Evolutionary conservation across 768 basidiomycete species (phyloP).

Genomic region (Lactarius sp.): DNA sequence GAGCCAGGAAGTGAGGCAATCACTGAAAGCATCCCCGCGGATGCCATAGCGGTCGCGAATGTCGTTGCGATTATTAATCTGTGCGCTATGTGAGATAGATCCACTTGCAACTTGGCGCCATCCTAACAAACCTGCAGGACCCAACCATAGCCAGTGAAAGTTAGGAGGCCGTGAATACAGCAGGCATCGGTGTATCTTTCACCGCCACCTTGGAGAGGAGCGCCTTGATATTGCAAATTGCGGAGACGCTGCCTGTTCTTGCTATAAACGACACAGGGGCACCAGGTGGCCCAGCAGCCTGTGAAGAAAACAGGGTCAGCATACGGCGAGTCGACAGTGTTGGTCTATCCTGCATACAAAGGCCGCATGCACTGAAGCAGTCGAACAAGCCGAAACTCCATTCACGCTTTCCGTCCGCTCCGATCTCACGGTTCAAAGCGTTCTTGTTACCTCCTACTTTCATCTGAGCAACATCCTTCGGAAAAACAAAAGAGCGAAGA

Average conservation of each 20-base stretch:
- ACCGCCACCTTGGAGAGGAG: conserved; percentile 37
- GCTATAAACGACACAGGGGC: conserved; percentile 40
- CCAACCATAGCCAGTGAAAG: conserved; percentile 33
- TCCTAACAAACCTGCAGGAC: conserved; percentile 38
- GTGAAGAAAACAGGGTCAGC: conserved; percentile 6
- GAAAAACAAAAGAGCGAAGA: too few species aligned
- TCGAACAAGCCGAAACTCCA: conserved; percentile 31
- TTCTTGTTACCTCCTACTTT: conserved; percentile 25
- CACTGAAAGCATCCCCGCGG: conserved; percentile 38
- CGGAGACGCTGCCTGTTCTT: conserved; percentile 39
- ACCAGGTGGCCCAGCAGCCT: conserved; percentile 38
- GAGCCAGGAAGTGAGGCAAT: conserved; percentile 39
- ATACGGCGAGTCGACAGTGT: too few species aligned
- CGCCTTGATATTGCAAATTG: conserved; percentile 35
- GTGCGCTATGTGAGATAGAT: background rate
- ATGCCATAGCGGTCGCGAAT: conserved; percentile 44
- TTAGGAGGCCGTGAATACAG: conserved; percentile 34
- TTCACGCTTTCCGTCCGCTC: conserved; percentile 32
- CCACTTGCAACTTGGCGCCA: background rate
- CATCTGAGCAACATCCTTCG: background rate
- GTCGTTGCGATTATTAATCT: conserved; percentile 35
- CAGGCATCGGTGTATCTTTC: conserved; percentile 37
- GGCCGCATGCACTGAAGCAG: conserved; percentile 27
- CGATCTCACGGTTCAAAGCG: conserved; percentile 27
- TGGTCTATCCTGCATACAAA: conserved; percentile 24